Base-by-base conservation (phyloP, 257 asterid genomes). In the Mitragyna speciosa region DNA sequence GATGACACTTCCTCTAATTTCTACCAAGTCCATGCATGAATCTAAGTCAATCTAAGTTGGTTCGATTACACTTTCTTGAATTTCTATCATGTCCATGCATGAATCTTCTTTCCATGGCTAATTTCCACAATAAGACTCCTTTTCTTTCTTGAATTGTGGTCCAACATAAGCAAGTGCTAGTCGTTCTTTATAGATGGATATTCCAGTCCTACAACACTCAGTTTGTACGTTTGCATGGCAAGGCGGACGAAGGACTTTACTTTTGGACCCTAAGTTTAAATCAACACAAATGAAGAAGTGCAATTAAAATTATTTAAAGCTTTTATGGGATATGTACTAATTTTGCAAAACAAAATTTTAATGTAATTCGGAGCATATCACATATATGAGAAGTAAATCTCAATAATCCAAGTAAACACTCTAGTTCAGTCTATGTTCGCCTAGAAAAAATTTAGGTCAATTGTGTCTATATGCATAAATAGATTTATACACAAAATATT, bases 11-110 rank as follows among this genome's bases (percentile, higher is more conserved):
- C 41, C 8, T 36, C 26, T 49, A 17, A 36, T 28, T 14, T 12
- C 31, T 61, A 8, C 33, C 33, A 26, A 12, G 67, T 61, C 16
- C 65, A 33, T 75, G 33, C 70, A 75, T 75, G 70, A 75, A 75
- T 16, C 70, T n/a, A n/a, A 30, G 78, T 75, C 70, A 56, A 75
- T 58, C 15, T 14, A 75, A 56, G 78, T 75, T 41, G 70, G 78
- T 75, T 39, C 58, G 56, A 7, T 30, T 28, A 48, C 69, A 75
- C 70, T 56, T 24, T 4, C 8, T 36, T 15, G 28, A 17, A 36
- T 28, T 14, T 12, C 31, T 61, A 8, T 17, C 33, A 26, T 30
- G 67, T 61, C 16, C 65, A 33, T 75, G 33, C 70, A 75, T 75
- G 70, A 75, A 75, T 3, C 64, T 10, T 1, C 45, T 41, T 30